Evolutionary conservation across 192 early-diverging fungal species (phyloP), one percentile per base, ranked within the genome.

Genomic region (Podila epigama): DNA sequence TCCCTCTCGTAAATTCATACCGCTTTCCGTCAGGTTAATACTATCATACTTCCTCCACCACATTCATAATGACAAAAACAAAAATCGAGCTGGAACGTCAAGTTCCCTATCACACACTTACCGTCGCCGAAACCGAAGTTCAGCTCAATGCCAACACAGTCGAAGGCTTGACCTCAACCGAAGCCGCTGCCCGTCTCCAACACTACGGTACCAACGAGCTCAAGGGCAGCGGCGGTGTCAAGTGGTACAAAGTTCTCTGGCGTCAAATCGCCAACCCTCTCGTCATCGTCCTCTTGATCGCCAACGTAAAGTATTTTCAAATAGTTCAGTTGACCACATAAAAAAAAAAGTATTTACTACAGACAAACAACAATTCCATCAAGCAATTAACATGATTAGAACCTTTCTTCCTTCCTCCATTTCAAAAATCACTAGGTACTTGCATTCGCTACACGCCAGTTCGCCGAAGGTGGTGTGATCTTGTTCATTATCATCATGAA

Each of bases 401-500:
- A 25, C 20, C 7, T 29, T 28, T 13, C 22, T 31, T 9, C 18
- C 28, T 27, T 52, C 2, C 32, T n/a, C 27, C 41, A 11, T 48
- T 33, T 25, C 18, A 4, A 5, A 18, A 13, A 13, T 29, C 8
- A 13, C 35, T 16, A 65, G 63, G 36, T 83, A 18, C 82, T 90
- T 15, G 85, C 89, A 2, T 89, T 90, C 83, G 89, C 83, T 6
- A 86, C 83, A 52, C 83, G 84, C 48, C 88, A 91, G 65, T 91
- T 82, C 73, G 69, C 90, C 33, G 90, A 90, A 89, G 90, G 88
- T 36, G 90, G 63, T 1, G 91, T 97, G 34, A 87, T 95, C 37
- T 75, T 86, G 31, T 84, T 92, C 51, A 92, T 97, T 37, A 91
- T 94, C 33, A 75, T 90, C 37, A 65, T 95, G 60, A 97, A 97